Conservation (phyloP, 192 early-diverging fungal species). For the Dissophora globulifera region DNA sequence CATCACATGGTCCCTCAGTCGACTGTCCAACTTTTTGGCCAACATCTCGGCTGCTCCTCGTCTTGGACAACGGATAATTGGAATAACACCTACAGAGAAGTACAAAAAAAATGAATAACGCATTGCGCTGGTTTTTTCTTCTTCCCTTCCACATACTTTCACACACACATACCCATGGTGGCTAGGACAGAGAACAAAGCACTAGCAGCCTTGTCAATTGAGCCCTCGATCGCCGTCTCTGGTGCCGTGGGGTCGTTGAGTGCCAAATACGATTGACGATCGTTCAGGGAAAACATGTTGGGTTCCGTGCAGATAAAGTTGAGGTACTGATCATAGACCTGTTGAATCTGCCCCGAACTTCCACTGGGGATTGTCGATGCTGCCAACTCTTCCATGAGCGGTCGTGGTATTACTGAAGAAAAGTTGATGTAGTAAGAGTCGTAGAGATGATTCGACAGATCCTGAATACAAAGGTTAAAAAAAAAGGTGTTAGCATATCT, state of each 20-base stretch:
- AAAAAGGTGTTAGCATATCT: no score
- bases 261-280: constrained; percentile 79
- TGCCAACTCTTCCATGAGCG: constrained; percentile 94
- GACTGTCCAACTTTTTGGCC: constrained; percentile 87
- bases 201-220: constrained; percentile 82
- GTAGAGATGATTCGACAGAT: constrained; percentile 90
- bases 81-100: constrained; percentile 79
- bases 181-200: constrained; percentile 91
- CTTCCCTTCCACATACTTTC: no score
- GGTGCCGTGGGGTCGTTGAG: constrained; percentile 87
- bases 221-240: constrained; percentile 83
- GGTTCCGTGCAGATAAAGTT: constrained; percentile 93
- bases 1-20: constrained; percentile 91
- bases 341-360: constrained; percentile 83
- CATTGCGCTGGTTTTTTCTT: no score
- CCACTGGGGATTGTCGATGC: constrained; percentile 78
- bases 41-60: constrained; percentile 96
- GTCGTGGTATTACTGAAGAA: constrained; percentile 84
- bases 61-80: constrained; percentile 89
- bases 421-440: constrained; percentile 98
- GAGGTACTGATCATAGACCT: constrained; percentile 98
- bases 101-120: no score
- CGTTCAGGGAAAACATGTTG: constrained; percentile 92
- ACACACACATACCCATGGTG: constrained; percentile 82
- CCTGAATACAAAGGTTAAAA: constrained; percentile 61